A percentile compares a stretch with the other conserved stretches of the same genome.
phyloP scores from a whole-genome alignment of 345 rosid genomes.

The Turnera subulata region DNA sequence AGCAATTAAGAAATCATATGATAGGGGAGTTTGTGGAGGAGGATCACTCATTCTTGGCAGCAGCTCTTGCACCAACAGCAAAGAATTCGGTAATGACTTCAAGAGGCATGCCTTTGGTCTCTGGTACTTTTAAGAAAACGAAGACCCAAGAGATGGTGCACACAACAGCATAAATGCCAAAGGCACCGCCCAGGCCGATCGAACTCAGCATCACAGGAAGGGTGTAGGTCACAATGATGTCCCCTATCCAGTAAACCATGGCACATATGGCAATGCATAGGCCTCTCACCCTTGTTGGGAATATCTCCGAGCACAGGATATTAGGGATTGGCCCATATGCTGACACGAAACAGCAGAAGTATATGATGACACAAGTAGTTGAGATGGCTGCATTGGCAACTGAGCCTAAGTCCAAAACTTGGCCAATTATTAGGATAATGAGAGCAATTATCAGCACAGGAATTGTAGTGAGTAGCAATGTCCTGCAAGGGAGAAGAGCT shows the following conservation, averaged over 20 bases:
- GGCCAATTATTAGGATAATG: slow-evolving; percentile 53
- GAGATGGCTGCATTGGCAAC: slow-evolving; percentile 63
- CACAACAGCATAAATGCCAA: slow-evolving; percentile 69
- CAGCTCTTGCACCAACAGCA: slow-evolving; percentile 78
- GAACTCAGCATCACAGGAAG: slow-evolving; percentile 81
- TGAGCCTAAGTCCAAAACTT: slow-evolving; percentile 45
- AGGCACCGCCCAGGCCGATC: slow-evolving; percentile 72
- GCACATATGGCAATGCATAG: slow-evolving; percentile 94
- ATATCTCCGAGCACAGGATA: slow-evolving; percentile 94
- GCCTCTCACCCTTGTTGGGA: slow-evolving; percentile 96
- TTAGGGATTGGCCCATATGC: slow-evolving; percentile 94
- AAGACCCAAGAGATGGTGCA: slow-evolving; percentile 80
- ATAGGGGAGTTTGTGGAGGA: no score
- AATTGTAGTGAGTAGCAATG: slow-evolving; percentile 70
- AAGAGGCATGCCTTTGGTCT: slow-evolving; percentile 98
- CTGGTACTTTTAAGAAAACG: slow-evolving; percentile 88
- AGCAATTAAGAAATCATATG: no score
- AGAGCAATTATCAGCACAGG: slow-evolving; percentile 77
- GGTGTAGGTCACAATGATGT: slow-evolving; percentile 85
- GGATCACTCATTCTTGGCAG: slow-evolving; percentile 33
- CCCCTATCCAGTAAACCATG: slow-evolving; percentile 76
- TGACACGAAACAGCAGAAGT: slow-evolving; percentile 85
- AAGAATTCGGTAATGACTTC: slow-evolving; percentile 98
- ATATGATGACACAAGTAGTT: slow-evolving; percentile 69
- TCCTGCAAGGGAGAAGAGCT: slow-evolving; percentile 43